Evolutionary conservation across 140 eudicot genomes (phyloP), one percentile per base, ranked within the genome.

Genomic region (Bidens hawaiensis): DNA sequence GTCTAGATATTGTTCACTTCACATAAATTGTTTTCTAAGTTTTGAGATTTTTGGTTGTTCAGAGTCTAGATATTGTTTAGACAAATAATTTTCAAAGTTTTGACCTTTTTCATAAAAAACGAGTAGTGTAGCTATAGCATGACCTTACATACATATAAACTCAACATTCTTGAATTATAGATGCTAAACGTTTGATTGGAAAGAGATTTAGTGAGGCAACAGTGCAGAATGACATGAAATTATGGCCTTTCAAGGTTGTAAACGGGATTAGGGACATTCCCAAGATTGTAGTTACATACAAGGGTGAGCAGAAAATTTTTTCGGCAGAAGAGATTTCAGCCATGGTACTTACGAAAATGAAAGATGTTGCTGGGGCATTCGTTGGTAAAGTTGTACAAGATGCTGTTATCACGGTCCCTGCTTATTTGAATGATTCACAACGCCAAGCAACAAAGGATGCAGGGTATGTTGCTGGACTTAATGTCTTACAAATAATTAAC

Each of bases 391-490:
- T 12, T 23, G 42, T 67, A 8, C 18, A 67, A 42, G 62, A 67
- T 53, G 72, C 72, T 5, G 72, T 67, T 15, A 67, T 67, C 64
- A 67, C 60, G 0, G 60, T 54, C 38, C 60, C 60, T n/a, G 60
- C 60, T 54, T 54, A 54, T 26, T 54, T 54, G 26, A 54, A 27
- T 54, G 40, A 54, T 27, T 54, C 60, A 54, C 60, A 54, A 27
- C 40, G 60, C 22, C 64, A 67, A 26, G 64, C 64, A 2, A 67
- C 72, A 31, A 67, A 25, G 55, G 72, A 53, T 11, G 72, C 72
- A 3, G 64, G 54, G 9, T 21, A 15, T 26, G 52, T 67, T 52
- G 62, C 72, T 0, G 71, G 71, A 51, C 62, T 65, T 15, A 65
- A 65, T 34, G 62, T 48, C 3, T 46, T 63, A 43, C 57, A 19